Evolutionary conservation across 371 early-diverging fungal genomes (phyloP).

Genomic region (Zychaea mexicana): DNA sequence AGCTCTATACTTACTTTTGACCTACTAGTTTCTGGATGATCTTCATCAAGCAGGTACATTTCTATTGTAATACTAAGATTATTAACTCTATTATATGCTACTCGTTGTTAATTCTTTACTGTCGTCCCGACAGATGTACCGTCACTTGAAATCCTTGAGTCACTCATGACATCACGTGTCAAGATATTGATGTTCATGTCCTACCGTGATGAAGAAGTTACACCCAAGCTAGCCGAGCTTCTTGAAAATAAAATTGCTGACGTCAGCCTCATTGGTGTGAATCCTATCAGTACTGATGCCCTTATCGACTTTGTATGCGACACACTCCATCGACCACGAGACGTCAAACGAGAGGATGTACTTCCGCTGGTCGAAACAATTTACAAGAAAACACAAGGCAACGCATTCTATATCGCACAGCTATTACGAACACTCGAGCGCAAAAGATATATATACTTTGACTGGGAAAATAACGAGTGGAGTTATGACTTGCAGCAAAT

Average conservation of each 20-base stretch:
- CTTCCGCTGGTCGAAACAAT: slow-evolving; percentile 37
- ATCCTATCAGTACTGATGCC: slow-evolving; percentile 32
- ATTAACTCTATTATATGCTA: background rate
- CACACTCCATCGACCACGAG: slow-evolving; percentile 34
- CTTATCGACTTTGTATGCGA: slow-evolving; percentile 39
- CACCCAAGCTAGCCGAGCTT: slow-evolving; percentile 14
- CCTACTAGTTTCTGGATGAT: slow-evolving; percentile 42
- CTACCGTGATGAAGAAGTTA: slow-evolving; percentile 39
- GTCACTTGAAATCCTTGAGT: slow-evolving; percentile 39
- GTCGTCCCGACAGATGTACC: slow-evolving; percentile 28
- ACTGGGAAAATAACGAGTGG: slow-evolving; percentile 52
- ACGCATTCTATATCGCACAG: slow-evolving; percentile 43
- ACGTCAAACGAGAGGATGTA: slow-evolving; percentile 21
- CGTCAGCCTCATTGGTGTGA: slow-evolving; percentile 26
- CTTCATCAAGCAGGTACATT: slow-evolving; percentile 40
- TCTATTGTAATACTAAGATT: background rate
- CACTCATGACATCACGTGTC: slow-evolving; percentile 30
- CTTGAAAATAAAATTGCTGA: slow-evolving; percentile 25
- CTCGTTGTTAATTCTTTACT: background rate
- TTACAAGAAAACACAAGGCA: slow-evolving; percentile 40
- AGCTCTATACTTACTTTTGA: too few relatives aligned
- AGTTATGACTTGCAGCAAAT: slow-evolving; percentile 37
- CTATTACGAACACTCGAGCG: slow-evolving; percentile 37
- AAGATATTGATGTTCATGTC: slow-evolving; percentile 36
- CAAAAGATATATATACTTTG: slow-evolving; percentile 42